These are phyloP conservation scores for Bolboschoenus planiculmis DNA, from an alignment of 176 grass and related monocot species.

Conservation along the genomic window DNA sequence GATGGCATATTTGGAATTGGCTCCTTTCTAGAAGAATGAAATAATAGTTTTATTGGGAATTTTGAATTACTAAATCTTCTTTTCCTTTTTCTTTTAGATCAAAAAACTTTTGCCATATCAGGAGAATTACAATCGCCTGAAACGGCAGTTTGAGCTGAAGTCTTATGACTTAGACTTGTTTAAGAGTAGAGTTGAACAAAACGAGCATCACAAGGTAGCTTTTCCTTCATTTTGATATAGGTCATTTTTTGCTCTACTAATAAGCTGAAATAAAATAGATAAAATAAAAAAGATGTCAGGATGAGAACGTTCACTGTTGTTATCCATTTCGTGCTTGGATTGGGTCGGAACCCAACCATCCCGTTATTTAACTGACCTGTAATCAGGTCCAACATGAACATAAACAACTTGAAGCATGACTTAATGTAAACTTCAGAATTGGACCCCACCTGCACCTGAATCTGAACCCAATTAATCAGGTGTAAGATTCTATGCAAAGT, in stretches of 20 bases:
- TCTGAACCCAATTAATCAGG: neutral
- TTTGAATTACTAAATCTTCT: neutral
- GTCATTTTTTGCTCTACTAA: neutral
- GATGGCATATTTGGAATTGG: neutral
- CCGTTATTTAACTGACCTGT: neutral
- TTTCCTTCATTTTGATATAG: constrained; percentile 12
- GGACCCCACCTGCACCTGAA: neutral
- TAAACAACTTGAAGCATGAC: neutral
- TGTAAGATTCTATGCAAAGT: neutral
- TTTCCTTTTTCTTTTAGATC: constrained; percentile 49
- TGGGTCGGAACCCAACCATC: neutral
- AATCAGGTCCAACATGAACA: neutral
- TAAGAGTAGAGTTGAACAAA: constrained; percentile 86
- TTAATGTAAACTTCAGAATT: neutral
- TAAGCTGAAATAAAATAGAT: neutral
- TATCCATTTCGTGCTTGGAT: neutral
- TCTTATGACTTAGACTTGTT: constrained; percentile 94
- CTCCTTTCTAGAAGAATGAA: neutral
- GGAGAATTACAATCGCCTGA: constrained; percentile 52
- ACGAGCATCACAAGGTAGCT: constrained; percentile 95
- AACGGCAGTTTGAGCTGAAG: constrained; percentile 87
- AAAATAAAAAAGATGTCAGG: neutral
- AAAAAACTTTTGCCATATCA: constrained; percentile 51
- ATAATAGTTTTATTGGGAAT: neutral
- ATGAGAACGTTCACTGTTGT: neutral